Conservation (phyloP, 768 basidiomycete species). For the Phylloporus arenicola region DNA sequence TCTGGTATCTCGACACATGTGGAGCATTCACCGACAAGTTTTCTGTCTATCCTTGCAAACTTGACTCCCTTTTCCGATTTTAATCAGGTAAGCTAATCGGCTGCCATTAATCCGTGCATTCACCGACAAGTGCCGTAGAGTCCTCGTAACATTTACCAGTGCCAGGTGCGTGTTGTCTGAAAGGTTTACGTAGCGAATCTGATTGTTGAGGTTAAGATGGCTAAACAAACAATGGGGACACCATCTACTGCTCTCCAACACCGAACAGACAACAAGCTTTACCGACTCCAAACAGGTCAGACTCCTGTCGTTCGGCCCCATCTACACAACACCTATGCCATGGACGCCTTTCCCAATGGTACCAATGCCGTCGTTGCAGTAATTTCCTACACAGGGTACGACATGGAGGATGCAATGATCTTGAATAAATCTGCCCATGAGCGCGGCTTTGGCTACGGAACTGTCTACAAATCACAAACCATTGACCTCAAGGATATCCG, state of each 20-base stretch:
- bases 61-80: conserved; percentile 99
- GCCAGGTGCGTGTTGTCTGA: conserved; percentile 52
- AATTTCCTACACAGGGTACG: conserved; percentile 99
- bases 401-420: conserved; percentile 99
- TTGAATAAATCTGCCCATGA: conserved; percentile 98
- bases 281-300: conserved; percentile 92
- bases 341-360: conserved; percentile 98
- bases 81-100: conserved; percentile 67
- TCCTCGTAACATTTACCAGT: conserved; percentile 90
- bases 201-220: conserved; percentile 64
- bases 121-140: conserved; percentile 40
- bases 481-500: conserved; percentile 81
- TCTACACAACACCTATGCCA: conserved; percentile 90
- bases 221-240: conserved; percentile 99
- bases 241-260: conserved; percentile 88
- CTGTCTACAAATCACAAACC: conserved; percentile 91
- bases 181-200: background rate
- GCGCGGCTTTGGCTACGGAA: conserved; percentile 94
- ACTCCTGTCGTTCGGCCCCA: conserved; percentile 90
- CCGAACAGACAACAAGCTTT: conserved; percentile 97
- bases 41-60: conserved; percentile 94
- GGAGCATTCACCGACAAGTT: conserved; percentile 91
- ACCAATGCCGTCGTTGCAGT: conserved; percentile 99
- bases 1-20: conserved; percentile 79
- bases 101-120: background rate